Evolutionary conservation across 257 asterid genomes (phyloP).

Genomic region (Fraxinus americana): DNA sequence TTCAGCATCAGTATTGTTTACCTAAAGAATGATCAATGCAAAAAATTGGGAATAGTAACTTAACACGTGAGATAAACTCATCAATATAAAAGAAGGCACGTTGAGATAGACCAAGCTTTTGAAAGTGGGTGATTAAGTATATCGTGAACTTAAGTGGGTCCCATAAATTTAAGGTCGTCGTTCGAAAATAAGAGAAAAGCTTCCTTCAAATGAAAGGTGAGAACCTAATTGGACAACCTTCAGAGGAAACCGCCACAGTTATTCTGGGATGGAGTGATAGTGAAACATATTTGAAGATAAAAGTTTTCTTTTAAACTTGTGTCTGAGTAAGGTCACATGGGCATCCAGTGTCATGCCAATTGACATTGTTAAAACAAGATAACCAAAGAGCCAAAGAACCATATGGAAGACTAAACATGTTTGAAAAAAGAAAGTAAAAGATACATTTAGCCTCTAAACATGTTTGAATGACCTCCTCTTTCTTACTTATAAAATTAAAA

Average conservation of each 20-base stretch:
- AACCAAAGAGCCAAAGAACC: not conserved
- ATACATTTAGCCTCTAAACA: not conserved
- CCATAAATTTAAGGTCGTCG: not conserved
- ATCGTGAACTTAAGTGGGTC: not conserved
- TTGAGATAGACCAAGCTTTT: not conserved
- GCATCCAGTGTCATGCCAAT: not conserved
- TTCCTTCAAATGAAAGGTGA: not conserved
- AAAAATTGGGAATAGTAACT: not conserved
- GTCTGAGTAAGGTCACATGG: not conserved
- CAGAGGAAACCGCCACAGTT: not conserved
- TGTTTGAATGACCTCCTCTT: not conserved
- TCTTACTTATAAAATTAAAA: not conserved
- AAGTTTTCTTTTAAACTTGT: not conserved
- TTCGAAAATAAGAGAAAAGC: not conserved
- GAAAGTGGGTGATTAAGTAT: not conserved
- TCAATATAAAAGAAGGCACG: not conserved
- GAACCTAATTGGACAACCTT: not conserved
- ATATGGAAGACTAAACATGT: not conserved
- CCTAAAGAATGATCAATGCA: conserved; percentile 43
- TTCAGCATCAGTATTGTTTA: conserved; percentile 97
- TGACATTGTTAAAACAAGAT: not conserved
- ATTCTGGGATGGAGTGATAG: not conserved
- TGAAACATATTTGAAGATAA: not conserved
- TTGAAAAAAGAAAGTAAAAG: not conserved
- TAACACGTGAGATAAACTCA: not conserved